These are phyloP conservation scores for Wickerhamomyces rabaulensis DNA, from an alignment of 805 yeast species.

Conservation along the genomic window DNA sequence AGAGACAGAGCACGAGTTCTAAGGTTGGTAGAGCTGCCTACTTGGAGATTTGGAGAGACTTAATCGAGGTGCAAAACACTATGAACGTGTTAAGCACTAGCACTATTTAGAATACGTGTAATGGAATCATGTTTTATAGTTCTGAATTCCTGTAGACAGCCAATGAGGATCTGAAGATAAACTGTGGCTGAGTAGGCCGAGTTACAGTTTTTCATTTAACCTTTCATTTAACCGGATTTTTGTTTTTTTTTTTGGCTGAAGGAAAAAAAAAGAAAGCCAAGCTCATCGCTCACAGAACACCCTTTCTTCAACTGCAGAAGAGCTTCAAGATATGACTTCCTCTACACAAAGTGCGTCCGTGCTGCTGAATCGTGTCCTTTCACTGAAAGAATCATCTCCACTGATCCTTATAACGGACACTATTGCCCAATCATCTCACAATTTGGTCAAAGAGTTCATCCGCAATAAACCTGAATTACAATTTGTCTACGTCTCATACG, in stretches of 20 bases:
- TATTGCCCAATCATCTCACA: slow-evolving; percentile 58
- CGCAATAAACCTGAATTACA: slow-evolving; percentile 32
- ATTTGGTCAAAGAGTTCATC: slow-evolving; percentile 54
- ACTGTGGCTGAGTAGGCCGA: no score
- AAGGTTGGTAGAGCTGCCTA: slow-evolving; percentile 56
- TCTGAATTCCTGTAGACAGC: no score
- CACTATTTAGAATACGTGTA: not conserved
- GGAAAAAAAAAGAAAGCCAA: no score
- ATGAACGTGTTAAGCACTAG: slow-evolving; percentile 10
- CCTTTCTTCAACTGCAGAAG: no score
- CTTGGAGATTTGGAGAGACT: slow-evolving; percentile 63
- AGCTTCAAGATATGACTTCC: no score
- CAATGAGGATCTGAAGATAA: no score
- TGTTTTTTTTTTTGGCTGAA: not conserved
- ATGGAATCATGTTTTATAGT: not conserved
- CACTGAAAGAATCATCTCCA: slow-evolving; percentile 71
- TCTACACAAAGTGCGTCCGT: slow-evolving; percentile 42
- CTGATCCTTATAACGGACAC: slow-evolving; percentile 67
- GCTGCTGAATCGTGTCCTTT: slow-evolving; percentile 59
- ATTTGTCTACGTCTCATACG: slow-evolving; percentile 60
- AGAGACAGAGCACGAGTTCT: slow-evolving; percentile 45
- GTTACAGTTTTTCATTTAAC: not conserved
- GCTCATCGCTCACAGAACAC: not conserved
- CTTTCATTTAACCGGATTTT: not conserved
- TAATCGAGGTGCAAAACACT: slow-evolving; percentile 50